These are phyloP conservation scores for Alternaria novae-zelandiae DNA, from an alignment of 2,329 filamentous ascomycete genomes.

Conservation along the genomic window DNA sequence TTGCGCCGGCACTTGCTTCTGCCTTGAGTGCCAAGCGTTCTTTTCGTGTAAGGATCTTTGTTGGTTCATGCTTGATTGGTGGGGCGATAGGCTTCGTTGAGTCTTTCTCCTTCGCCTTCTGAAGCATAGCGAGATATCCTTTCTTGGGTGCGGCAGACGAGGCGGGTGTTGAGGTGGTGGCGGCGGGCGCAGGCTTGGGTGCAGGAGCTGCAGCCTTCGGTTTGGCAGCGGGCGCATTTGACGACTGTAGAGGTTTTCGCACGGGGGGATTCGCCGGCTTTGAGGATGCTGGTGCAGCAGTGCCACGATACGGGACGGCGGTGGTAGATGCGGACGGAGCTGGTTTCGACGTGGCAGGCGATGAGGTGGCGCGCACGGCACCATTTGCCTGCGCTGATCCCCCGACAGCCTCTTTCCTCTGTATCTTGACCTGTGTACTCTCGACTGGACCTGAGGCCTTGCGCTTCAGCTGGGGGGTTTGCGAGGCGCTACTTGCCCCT, in stretches of 20 bases:
- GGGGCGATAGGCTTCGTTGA: constrained; percentile 59
- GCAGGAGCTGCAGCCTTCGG: constrained; percentile 29
- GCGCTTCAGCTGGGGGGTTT: constrained; percentile 49
- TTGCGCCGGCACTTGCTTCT: constrained; percentile 51
- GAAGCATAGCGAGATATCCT: constrained; percentile 76
- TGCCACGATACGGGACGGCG: constrained; percentile 47
- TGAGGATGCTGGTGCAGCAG: constrained; percentile 38
- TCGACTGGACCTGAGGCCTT: constrained; percentile 48
- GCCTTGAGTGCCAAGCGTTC: constrained; percentile 56
- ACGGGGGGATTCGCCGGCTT: constrained; percentile 27
- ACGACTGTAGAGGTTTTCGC: constrained; percentile 32
- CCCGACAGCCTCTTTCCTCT: constrained; percentile 39
- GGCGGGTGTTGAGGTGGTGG: constrained; percentile 32
- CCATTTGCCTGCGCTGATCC: constrained; percentile 33
- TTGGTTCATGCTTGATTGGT: constrained; percentile 76
- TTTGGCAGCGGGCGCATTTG: constrained; percentile 19
- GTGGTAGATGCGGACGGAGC: constrained; percentile 26
- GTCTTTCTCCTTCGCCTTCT: constrained; percentile 69
- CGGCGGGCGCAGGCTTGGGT: constrained; percentile 26
- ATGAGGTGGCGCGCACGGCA: constrained; percentile 31
- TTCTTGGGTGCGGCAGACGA: constrained; percentile 65
- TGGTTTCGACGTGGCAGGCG: constrained; percentile 30
- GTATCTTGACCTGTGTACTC: constrained; percentile 38
- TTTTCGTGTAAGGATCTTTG: constrained; percentile 68
- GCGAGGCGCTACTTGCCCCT: constrained; percentile 36